Percentiles rank a stretch among this genome's conserved stretches.
Conservation (phyloP, 768 basidiomycete species). For the Boletus fagicola region DNA sequence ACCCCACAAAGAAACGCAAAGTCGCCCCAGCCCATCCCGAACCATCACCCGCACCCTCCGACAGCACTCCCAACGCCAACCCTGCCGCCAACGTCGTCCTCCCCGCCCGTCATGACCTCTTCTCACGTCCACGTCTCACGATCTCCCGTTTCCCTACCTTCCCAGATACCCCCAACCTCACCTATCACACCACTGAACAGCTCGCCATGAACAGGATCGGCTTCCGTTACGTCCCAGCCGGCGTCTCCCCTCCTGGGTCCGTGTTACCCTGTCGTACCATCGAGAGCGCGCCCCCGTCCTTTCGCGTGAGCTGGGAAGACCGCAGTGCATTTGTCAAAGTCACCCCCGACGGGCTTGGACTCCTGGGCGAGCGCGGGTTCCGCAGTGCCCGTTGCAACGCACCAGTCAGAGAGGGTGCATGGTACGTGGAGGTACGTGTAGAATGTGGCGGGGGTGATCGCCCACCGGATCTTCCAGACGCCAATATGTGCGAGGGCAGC, state of each 20-base stretch:
- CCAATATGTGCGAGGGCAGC: constrained; percentile 58
- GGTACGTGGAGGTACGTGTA: constrained; percentile 92
- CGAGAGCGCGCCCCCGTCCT: constrained; percentile 68
- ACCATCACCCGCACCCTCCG: constrained; percentile 61
- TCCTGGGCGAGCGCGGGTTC: constrained; percentile 86
- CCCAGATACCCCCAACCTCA: constrained; percentile 50
- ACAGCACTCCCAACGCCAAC: constrained; percentile 36
- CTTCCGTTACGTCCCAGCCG: constrained; percentile 78
- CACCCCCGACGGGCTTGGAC: constrained; percentile 70
- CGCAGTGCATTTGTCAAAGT: constrained; percentile 77
- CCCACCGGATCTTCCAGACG: constrained; percentile 39
- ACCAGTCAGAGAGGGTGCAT: constrained; percentile 82
- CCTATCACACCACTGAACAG: constrained; percentile 66
- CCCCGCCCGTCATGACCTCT: constrained; percentile 65
- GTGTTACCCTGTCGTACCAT: constrained; percentile 72
- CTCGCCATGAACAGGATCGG: constrained; percentile 73
- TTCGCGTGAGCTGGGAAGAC: constrained; percentile 89
- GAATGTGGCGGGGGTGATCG: constrained; percentile 69
- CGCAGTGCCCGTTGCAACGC: constrained; percentile 88
- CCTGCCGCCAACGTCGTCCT: constrained; percentile 49
- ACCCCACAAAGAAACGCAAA: constrained; percentile 50
- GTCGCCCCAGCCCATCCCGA: constrained; percentile 38
- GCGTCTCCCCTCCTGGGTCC: constrained; percentile 60
- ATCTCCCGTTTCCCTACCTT: constrained; percentile 76
- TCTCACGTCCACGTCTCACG: constrained; percentile 64